A percentile compares a stretch with the other conserved stretches of the same genome.
phyloP scores from a whole-genome alignment of 2,329 filamentous ascomycete genomes.

The Claviceps paspali region DNA sequence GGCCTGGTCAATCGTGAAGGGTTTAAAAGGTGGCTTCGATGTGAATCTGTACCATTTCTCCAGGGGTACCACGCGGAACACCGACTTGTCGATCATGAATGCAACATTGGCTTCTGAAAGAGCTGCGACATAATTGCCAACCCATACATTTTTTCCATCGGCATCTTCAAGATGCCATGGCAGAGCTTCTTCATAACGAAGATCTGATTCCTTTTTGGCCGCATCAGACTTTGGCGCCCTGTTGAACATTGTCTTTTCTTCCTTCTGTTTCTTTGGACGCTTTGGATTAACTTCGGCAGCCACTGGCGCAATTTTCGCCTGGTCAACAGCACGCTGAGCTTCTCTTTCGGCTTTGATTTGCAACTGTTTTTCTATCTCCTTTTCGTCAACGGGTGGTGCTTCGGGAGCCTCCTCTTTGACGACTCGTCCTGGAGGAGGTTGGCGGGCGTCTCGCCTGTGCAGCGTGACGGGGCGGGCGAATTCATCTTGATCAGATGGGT shows the following conservation, averaged over 20 bases:
- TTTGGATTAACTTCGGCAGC: constrained; percentile 40
- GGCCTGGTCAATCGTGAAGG: constrained; percentile 67
- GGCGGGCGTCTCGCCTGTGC: constrained; percentile 74
- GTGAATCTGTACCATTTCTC: constrained; percentile 93
- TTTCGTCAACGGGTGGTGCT: constrained; percentile 32
- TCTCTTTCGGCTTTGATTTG: constrained; percentile 66
- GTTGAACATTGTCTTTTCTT: constrained; percentile 78
- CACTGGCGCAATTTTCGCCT: constrained; percentile 85
- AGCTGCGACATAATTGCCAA: constrained; percentile 78
- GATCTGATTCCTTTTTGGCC: constrained; percentile 55
- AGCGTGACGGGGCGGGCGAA: constrained; percentile 81
- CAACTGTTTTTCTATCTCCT: constrained; percentile 49
- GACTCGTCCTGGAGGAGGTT: constrained; percentile 46
- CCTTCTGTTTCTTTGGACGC: constrained; percentile 48
- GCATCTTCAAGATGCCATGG: constrained; percentile 97
- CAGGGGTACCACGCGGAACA: constrained; percentile 74
- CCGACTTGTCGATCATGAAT: constrained; percentile 51
- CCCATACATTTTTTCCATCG: constrained; percentile 88
- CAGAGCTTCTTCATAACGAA: constrained; percentile 84
- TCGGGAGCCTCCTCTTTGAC: constrained; percentile 42
- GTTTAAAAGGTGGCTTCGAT: constrained; percentile 63
- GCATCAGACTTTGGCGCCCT: constrained; percentile 68
- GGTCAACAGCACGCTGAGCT: constrained; percentile 69
- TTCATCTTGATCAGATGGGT: constrained; percentile 55
- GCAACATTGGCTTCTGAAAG: constrained; percentile 77